phyloP scores from a whole-genome alignment of 2,329 filamentous ascomycete genomes.

The Cordyceps cicadae region DNA sequence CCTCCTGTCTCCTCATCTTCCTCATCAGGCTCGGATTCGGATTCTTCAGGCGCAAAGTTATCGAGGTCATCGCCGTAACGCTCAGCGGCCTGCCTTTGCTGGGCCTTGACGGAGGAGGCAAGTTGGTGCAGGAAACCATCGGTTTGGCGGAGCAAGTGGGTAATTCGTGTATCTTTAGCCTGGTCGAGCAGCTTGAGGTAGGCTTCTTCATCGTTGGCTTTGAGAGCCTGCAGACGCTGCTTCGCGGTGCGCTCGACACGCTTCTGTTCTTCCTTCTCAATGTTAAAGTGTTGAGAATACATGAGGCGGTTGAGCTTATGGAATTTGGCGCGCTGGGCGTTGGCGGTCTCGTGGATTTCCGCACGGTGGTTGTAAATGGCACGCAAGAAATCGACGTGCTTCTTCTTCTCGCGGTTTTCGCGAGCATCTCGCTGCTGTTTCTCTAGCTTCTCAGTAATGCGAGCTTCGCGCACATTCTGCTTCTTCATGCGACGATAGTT shows the following conservation, averaged over 20 bases:
- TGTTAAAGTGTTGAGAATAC: constrained; percentile 83
- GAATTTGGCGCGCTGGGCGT: constrained; percentile 62
- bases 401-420: constrained; percentile 95
- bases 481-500: constrained; percentile 94
- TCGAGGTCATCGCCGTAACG: constrained; percentile 61
- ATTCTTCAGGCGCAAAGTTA: constrained; percentile 45
- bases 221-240: constrained; percentile 97
- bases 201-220: constrained; percentile 98
- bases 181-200: constrained; percentile 97
- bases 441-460: constrained; percentile 97
- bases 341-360: constrained; percentile 63
- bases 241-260: constrained; percentile 95
- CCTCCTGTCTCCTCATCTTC: constrained; percentile 60
- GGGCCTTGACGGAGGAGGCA: constrained; percentile 85
- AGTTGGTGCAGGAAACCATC: constrained; percentile 96
- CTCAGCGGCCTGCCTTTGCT: constrained; percentile 76
- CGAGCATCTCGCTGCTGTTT: constrained; percentile 96
- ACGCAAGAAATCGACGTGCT: constrained; percentile 84
- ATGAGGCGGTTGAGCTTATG: constrained; percentile 86
- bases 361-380: constrained; percentile 75
- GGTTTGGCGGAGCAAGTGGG: constrained; percentile 90
- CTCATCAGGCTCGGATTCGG: constrained; percentile 58
- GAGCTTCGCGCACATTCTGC: constrained; percentile 86
- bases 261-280: constrained; percentile 99
- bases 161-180: constrained; percentile 98